Evolutionary conservation across 192 early-diverging fungal species (phyloP).

Genomic region (Endogone sp.): DNA sequence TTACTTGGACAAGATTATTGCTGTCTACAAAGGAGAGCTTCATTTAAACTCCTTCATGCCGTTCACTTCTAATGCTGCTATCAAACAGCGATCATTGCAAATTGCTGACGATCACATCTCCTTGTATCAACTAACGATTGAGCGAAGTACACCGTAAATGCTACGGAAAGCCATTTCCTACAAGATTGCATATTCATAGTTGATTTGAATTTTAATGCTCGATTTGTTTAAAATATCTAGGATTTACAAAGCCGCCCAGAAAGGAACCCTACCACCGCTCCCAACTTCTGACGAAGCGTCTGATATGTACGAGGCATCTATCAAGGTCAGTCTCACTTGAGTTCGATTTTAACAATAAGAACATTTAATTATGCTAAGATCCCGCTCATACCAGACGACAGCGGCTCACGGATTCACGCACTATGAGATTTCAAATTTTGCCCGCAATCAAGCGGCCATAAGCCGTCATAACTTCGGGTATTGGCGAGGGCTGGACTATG

Average conservation of each 20-base stretch:
- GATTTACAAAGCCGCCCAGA: conserved; percentile 27
- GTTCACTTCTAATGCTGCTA: no score
- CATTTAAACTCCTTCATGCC: background rate
- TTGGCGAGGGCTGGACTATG: conserved; percentile 53
- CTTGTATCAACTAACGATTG: conserved; percentile 49
- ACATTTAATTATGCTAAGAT: background rate
- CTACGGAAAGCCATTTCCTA: background rate
- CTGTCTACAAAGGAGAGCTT: no score
- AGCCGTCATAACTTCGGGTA: conserved; percentile 50
- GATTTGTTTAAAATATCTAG: conserved; percentile 16
- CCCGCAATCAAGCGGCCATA: conserved; percentile 29
- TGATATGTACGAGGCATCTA: conserved; percentile 49
- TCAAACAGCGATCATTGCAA: conserved; percentile 32
- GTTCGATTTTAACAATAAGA: background rate
- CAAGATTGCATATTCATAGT: no score
- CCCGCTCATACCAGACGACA: conserved; percentile 20
- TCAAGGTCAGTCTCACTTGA: conserved; percentile 24
- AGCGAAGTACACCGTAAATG: conserved; percentile 45
- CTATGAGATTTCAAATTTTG: conserved; percentile 57
- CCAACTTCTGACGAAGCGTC: conserved; percentile 34
- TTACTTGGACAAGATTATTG: no score
- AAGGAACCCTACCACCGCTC: conserved; percentile 22
- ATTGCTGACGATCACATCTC: conserved; percentile 48
- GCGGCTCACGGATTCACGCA: conserved; percentile 38
- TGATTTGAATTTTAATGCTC: no score